Evolutionary conservation across 768 basidiomycete species (phyloP).

Genomic region (Termitomyces sp.): DNA sequence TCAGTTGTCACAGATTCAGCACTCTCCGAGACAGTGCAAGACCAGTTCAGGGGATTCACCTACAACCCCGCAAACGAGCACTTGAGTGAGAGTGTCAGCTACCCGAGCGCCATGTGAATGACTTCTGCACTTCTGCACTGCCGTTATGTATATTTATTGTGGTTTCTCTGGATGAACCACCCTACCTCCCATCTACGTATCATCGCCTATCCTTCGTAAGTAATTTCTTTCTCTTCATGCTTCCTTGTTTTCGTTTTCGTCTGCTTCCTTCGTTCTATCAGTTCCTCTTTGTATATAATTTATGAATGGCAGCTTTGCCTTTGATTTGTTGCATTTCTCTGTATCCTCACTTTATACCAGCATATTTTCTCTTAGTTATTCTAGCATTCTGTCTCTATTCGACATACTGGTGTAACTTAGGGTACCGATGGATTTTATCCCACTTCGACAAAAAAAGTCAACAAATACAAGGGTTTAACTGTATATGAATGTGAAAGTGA

Average conservation of each 20-base stretch:
- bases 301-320: conserved; percentile 2
- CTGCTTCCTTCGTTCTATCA: background rate
- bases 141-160: conserved; percentile 1
- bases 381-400: background rate
- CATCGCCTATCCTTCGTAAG: background rate
- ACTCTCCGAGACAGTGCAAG: conserved; percentile 93
- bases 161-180: background rate
- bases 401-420: background rate
- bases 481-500: background rate
- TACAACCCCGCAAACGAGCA: conserved; percentile 85
- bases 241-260: background rate
- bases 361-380: background rate
- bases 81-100: conserved; percentile 79
- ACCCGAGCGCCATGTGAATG: conserved; percentile 34
- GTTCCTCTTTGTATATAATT: background rate
- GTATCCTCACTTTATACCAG: conserved; percentile 3
- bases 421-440: background rate
- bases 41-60: conserved; percentile 90
- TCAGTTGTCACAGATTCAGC: conserved; percentile 93
- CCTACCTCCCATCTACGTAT: background rate
- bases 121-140: background rate
- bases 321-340: conserved; percentile 1
- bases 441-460: background rate
- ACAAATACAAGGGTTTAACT: background rate
- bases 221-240: background rate